Evolutionary conservation across 2,329 filamentous ascomycete genomes (phyloP), one percentile per base, ranked within the genome.

Genomic region (Acephala macrosclerotiorum): DNA sequence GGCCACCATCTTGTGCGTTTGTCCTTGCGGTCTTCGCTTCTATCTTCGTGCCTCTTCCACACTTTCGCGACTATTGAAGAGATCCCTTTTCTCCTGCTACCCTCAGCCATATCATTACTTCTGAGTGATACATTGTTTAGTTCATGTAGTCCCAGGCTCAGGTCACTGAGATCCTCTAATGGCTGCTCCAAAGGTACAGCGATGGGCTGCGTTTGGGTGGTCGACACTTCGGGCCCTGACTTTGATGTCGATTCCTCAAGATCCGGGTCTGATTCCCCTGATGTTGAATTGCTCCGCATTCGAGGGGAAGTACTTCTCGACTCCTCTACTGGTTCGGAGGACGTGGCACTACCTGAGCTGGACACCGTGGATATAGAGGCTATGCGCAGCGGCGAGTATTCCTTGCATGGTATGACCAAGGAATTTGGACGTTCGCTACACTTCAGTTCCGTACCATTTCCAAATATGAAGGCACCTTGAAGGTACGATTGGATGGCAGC

Each of bases 381-480:
- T n/a, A 42, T n/a, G 45, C 22, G 20, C 45, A 12, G 22, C 9
- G 22, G 14, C 20, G 7, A 16, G 12, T 42, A 4, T 14, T 14
- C 11, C 3, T 49, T 49, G 20, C 6, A 22, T 49, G 6, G 45
- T 42, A n/a, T 26, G 22, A n/a, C 6, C 5, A 11, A 29, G 22
- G 18, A 33, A 5, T 29, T 33, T 22, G 26, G 18, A 18, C 4
- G 11, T 2, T 3, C 26, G 18, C 14, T 16, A 29, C 57, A 58
- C 14, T 18, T 42, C 16, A 25, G 56, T 14, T 55, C 35, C 22
- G 45, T 33, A 8, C 38, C 60, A 55, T 38, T 53, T 14, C 60
- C 60, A 45, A 61, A 61, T 20, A 61, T 49, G 25, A 61, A 55
- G 29, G 42, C 49, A 5, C 60, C 35, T 9, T n/a, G 47, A 18